Percentiles rank a stretch among this genome's conserved stretches.
Evolutionary conservation across 169 alveolate species (phyloP).

Genomic region (Cryptosporidium meleagridis): DNA sequence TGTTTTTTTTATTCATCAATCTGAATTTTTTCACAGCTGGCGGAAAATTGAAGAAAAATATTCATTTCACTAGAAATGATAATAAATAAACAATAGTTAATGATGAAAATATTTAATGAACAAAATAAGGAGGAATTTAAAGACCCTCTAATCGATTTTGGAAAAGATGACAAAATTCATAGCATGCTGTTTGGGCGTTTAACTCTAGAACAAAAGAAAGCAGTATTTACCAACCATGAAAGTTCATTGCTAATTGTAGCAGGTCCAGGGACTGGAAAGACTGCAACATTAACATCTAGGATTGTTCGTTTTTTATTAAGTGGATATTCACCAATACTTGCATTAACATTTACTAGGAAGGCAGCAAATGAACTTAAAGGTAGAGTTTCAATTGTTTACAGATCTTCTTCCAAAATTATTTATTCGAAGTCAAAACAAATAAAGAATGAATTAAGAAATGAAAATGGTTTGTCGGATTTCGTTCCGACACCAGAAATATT

Average conservation of each 20-base stretch:
- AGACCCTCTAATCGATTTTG: background rate
- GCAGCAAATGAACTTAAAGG: slow-evolving; percentile 80
- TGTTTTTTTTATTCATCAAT: background rate
- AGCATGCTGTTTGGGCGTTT: slow-evolving; percentile 77
- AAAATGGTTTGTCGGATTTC: background rate
- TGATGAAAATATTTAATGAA: background rate
- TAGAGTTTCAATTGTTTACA: slow-evolving; percentile 69
- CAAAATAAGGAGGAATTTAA: background rate
- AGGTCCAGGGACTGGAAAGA: slow-evolving; percentile 88
- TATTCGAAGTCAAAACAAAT: background rate
- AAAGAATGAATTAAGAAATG: background rate
- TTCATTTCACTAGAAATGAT: background rate
- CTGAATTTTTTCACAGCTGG: background rate
- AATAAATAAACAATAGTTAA: background rate
- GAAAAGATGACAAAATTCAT: slow-evolving; percentile 30
- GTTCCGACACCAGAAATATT: slow-evolving; percentile 59
- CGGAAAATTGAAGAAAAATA: background rate
- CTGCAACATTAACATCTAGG: slow-evolving; percentile 83
- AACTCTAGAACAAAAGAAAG: slow-evolving; percentile 81
- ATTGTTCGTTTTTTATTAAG: slow-evolving; percentile 79
- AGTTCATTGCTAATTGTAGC: slow-evolving; percentile 82
- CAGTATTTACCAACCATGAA: slow-evolving; percentile 77
- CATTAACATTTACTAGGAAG: slow-evolving; percentile 80
- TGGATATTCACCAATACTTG: slow-evolving; percentile 77
- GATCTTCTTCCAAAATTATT: slow-evolving; percentile 29